These are phyloP conservation scores for Alternaria gaisen DNA, from an alignment of 2,329 filamentous ascomycete species.

Conservation along the genomic window DNA sequence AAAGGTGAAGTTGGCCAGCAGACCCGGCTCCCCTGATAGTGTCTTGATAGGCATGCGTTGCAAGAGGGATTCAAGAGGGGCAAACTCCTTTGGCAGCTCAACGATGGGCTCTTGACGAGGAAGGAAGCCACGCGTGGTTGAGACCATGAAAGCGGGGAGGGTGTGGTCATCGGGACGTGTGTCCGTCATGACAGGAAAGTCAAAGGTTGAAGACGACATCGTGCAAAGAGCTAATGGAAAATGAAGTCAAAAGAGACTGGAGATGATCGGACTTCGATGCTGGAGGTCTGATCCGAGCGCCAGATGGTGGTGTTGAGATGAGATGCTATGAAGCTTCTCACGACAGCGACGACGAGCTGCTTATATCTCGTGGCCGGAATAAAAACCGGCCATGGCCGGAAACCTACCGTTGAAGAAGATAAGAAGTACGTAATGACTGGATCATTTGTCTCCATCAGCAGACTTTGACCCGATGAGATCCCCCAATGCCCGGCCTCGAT, in stretches of 20 bases:
- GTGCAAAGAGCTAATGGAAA: conserved; percentile 49
- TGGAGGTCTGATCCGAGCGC: conserved; percentile 5
- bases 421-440: conserved; percentile 50
- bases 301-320: conserved; percentile 13
- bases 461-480: conserved; percentile 20
- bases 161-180: conserved; percentile 68
- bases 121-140: conserved; percentile 76
- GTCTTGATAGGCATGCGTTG: conserved; percentile 82
- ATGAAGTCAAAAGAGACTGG: conserved; percentile 2
- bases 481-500: conserved; percentile 16
- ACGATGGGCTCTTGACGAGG: conserved; percentile 63
- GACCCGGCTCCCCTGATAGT: conserved; percentile 74
- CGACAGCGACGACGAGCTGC: conserved; percentile 28
- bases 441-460: conserved; percentile 32
- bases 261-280: background rate
- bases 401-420: conserved; percentile 43
- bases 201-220: conserved; percentile 42
- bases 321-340: conserved; percentile 8
- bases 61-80: conserved; percentile 74
- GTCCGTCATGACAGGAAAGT: conserved; percentile 71
- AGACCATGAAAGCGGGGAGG: conserved; percentile 81
- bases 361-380: conserved; percentile 51
- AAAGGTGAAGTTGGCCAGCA: conserved; percentile 77
- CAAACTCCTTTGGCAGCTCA: conserved; percentile 76
- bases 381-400: conserved; percentile 37